Evolutionary conservation across 768 basidiomycete genomes (phyloP), one percentile per base, ranked within the genome.

Genomic region (Amanita jacksonii): DNA sequence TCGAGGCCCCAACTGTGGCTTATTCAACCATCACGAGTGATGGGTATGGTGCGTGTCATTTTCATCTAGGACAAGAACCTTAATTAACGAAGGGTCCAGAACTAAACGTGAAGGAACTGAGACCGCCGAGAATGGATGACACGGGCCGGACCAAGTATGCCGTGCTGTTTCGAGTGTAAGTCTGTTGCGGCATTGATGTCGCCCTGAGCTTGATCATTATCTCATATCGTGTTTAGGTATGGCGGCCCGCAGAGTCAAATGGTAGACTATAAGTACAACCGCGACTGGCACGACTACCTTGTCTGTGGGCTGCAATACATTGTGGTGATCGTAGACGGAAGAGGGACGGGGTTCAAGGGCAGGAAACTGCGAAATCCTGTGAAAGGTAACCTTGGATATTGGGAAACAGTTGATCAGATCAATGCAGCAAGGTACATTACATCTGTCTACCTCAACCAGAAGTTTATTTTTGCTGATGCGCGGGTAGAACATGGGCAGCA

Each of bases 101-200:
- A 55, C 66, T 97, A 44, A 96, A 96, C 60, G 85, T 87, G 44
- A 73, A 85, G 55, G 93, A 97, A 65, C 75, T 94, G 52, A 77
- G 89, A 12, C 96, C 96, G 13, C 90, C 91, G 3, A 72, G 76
- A 47, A 86, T 98, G 81, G 96, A 99, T 53, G 81, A 86, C 54
- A 84, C 89, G 16, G 96, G 96, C n/a, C 79, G 87, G 34, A 89
- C 85, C 7, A 92, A 94, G 60, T 98, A 99, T 56, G 88, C 96
- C 1, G 91, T 97, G 16, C 67, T 99, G 22, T 91, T 98, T 69
- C 69, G 75, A 34, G 87, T 94, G 77, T 93, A 59, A 54, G 70
- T 47, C 20, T 16, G 23, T 12, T 13, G 12, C 8, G 20, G 34
- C 3, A 9, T 2, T 5, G 35, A 18, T 40, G 30, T 22, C 12